phyloP scores from a whole-genome alignment of 129 eudicot species.

The Artemisia annua region DNA sequence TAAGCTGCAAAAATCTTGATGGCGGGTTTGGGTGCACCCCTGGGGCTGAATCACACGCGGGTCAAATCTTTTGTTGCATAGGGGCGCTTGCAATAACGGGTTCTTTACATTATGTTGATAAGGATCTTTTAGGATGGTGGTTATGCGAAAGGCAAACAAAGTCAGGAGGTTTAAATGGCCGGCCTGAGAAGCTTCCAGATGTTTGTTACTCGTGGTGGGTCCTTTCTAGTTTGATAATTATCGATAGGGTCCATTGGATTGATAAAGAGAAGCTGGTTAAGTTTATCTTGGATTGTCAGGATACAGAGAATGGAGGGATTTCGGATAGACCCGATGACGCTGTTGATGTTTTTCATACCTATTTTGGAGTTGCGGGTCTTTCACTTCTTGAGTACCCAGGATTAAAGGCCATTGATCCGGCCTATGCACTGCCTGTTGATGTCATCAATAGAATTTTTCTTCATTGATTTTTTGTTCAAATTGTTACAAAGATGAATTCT shows the following conservation, averaged over 20 bases:
- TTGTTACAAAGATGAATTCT: no score
- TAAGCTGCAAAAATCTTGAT: constrained; percentile 82
- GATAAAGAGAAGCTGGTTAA: constrained; percentile 75
- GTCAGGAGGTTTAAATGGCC: constrained; percentile 86
- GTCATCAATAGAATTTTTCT: constrained; percentile 62
- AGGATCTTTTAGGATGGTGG: constrained; percentile 99
- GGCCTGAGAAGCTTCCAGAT: constrained; percentile 93
- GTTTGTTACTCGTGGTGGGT: constrained; percentile 92
- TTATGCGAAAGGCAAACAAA: constrained; percentile 81
- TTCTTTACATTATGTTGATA: constrained; percentile 71
- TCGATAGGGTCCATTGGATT: constrained; percentile 89
- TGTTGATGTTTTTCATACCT: constrained; percentile 93
- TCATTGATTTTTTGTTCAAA: constrained; percentile 9
- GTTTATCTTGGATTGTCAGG: constrained; percentile 89
- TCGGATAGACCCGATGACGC: constrained; percentile 96
- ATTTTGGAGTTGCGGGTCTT: constrained; percentile 85
- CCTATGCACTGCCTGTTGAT: constrained; percentile 85
- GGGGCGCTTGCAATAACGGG: constrained; percentile 89
- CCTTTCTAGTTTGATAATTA: constrained; percentile 78
- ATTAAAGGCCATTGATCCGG: constrained; percentile 79
- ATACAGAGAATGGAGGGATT: constrained; percentile 79
- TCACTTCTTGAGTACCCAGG: constrained; percentile 81
- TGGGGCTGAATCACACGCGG: constrained; percentile 93
- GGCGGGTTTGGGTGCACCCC: constrained; percentile 96
- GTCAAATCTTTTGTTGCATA: constrained; percentile 88